phyloP scores from a whole-genome alignment of 805 yeast genomes.

The Gaillardinia entomophila region DNA sequence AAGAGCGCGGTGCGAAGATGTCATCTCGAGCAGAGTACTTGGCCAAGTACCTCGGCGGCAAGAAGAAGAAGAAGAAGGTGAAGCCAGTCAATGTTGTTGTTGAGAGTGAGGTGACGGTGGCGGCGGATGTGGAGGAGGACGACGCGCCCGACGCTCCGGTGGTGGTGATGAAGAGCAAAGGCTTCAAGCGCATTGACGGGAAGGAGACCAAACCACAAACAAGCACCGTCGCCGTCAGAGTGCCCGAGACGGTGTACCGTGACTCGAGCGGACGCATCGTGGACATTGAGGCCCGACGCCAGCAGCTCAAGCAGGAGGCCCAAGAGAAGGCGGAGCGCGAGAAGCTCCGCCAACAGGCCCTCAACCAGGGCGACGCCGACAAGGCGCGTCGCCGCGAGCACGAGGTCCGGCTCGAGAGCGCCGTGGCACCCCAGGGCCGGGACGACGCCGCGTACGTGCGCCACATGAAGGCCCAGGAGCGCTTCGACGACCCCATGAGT shows the following conservation, averaged over 20 bases:
- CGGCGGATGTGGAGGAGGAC: background rate
- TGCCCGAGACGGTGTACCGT: slow-evolving; percentile 46
- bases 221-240: too few relatives aligned
- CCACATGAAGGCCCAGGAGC: slow-evolving; percentile 21
- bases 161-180: background rate
- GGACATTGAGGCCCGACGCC: slow-evolving; percentile 26
- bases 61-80: slow-evolving; percentile 10
- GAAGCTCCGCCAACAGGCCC: slow-evolving; percentile 10
- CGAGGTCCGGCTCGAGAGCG: slow-evolving; percentile 19
- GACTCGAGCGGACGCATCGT: slow-evolving; percentile 56
- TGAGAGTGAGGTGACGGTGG: background rate
- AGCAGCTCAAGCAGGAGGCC: slow-evolving; percentile 10
- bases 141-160: background rate
- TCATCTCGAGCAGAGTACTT: slow-evolving; percentile 27
- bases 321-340: slow-evolving; percentile 1
- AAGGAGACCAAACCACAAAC: background rate
- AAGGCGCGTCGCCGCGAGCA: background rate
- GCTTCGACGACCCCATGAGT: slow-evolving; percentile 61
- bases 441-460: slow-evolving; percentile 35
- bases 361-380: slow-evolving; percentile 11
- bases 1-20: background rate
- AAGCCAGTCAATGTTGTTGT: slow-evolving; percentile 2
- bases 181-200: background rate
- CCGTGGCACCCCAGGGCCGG: slow-evolving; percentile 16
- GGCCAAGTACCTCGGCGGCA: slow-evolving; percentile 20